These are phyloP conservation scores for Trichomonas vaginalis DNA, from an alignment of 208 protist species.

Conservation along the genomic window DNA sequence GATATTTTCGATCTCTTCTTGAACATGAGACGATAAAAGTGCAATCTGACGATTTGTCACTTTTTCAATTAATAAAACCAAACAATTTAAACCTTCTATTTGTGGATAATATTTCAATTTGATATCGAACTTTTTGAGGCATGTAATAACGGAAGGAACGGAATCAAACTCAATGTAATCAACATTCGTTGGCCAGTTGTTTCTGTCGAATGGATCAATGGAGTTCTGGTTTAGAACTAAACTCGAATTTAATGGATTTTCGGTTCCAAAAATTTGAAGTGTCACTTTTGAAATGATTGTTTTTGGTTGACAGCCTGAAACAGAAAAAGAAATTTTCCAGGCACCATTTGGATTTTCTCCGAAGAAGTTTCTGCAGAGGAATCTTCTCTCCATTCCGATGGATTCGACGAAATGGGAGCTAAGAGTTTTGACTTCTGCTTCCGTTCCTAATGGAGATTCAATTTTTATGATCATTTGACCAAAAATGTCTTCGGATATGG, in stretches of 20 bases:
- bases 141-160: background rate
- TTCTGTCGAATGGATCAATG: background rate
- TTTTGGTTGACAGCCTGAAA: background rate
- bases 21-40: background rate
- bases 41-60: background rate
- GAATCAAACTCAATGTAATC: background rate
- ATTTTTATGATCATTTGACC: background rate
- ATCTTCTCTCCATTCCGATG: background rate
- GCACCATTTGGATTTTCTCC: background rate
- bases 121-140: background rate
- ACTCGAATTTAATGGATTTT: background rate
- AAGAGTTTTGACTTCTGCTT: background rate
- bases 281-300: background rate
- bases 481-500: background rate
- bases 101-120: background rate
- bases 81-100: background rate
- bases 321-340: background rate
- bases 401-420: no score
- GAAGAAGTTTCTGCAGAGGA: background rate
- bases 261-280: background rate
- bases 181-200: background rate
- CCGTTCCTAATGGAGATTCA: background rate
- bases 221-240: background rate
- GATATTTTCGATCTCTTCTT: background rate
- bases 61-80: background rate